Base-by-base conservation (phyloP, 1,284 basidiomycete species). In the Inonotus obliquus region DNA sequence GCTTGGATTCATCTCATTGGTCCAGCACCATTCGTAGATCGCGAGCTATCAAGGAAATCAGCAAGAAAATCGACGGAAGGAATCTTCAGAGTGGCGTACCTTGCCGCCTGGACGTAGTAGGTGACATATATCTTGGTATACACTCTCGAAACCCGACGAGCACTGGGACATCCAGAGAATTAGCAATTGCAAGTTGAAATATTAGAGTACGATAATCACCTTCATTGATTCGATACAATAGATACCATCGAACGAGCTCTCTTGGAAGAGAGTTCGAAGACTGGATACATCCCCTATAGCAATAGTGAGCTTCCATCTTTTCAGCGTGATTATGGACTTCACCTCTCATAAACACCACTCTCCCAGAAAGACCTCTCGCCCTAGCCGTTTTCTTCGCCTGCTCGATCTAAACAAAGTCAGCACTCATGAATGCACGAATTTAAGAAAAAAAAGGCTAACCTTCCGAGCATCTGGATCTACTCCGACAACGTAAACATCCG, bases 401-500 rank as follows among this genome's bases (percentile, higher is more conserved):
- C 14, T 44, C 41, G 14, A 44, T 44, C 41, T 44, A 44, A 14
- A 44, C 39, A 13, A 17, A 13, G 14, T 5, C 39, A 41, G 14
- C n/a, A 41, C 14, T 41, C 39, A 41, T 2, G 4, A 19, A 41
- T 9, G 14, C 4, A 19, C 39, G n/a, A 5, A 14, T 19, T 41
- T 13, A 13, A 41, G 39, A 9, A 32, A 32, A 4, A 32, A 32
- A 32, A 32, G n/a, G n/a, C 32, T 4, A 9, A 32, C 49, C 23
- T 51, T 51, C 4, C 21, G 13, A 27, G 49, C 49, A 51, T 51
- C 49, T 6, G 49, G 49, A 81, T 98, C 98, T 68, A 98, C 69
- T 52, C 96, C 96, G 67, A 92, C 81, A 68, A 99, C 87, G 65
- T 87, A 81, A 60, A 84, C 89, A 72, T 96, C 96, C 14, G 92